phyloP scores from a whole-genome alignment of 306 rosid species.

The Potentilla sterilis region DNA sequence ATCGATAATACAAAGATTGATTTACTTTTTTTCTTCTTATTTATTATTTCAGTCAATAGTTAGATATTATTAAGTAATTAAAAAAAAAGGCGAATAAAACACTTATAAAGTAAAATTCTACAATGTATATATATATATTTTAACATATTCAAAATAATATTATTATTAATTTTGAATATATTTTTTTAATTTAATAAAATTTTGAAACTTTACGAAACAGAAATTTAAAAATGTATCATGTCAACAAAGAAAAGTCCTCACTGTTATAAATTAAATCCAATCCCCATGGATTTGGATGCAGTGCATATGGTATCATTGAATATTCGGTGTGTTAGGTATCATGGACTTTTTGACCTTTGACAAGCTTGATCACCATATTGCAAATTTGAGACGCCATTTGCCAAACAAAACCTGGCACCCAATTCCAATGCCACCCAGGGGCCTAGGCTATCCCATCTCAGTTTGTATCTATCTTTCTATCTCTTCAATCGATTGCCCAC shows the following conservation, averaged over 20 bases:
- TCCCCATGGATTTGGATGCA: conserved; percentile 2
- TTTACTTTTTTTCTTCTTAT: not conserved
- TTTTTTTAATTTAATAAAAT: no score
- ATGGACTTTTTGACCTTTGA: not conserved
- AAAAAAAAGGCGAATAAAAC: no score
- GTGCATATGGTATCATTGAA: conserved; percentile 14
- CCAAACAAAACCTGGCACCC: conserved; percentile 1
- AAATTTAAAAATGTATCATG: no score
- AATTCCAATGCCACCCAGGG: not conserved
- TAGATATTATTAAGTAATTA: no score
- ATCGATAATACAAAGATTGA: not conserved
- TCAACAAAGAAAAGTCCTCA: no score
- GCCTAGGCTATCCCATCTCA: not conserved
- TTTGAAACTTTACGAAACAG: no score
- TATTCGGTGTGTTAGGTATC: not conserved
- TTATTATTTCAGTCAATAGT: no score
- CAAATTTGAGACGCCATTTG: not conserved
- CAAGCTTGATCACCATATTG: not conserved
- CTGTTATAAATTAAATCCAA: no score
- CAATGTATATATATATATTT: no score
- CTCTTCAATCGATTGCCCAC: not conserved
- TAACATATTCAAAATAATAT: no score
- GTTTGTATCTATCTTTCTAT: not conserved
- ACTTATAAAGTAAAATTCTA: no score
- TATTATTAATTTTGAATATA: no score